Evolutionary conservation across 1,284 basidiomycete species (phyloP).

Genomic region (Malassezia psittaci): DNA sequence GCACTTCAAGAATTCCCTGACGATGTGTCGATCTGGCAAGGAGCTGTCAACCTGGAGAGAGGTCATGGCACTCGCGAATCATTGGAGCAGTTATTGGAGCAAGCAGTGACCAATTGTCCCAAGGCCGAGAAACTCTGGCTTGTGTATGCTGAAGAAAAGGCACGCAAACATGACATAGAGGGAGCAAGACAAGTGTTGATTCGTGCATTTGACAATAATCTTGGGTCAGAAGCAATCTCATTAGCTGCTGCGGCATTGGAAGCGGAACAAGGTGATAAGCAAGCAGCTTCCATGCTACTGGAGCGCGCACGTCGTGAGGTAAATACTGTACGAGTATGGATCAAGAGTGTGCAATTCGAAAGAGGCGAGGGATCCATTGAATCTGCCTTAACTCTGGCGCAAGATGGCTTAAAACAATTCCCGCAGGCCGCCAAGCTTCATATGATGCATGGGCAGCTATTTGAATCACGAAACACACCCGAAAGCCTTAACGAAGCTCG

Average conservation of each 20-base stretch:
- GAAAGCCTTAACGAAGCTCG: slow-evolving; percentile 16
- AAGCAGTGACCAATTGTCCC: slow-evolving; percentile 78
- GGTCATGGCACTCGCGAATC: slow-evolving; percentile 69
- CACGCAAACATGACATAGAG: slow-evolving; percentile 67
- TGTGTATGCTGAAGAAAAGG: slow-evolving; percentile 91
- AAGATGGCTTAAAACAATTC: slow-evolving; percentile 68
- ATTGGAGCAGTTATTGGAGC: slow-evolving; percentile 68
- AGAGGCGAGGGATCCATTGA: slow-evolving; percentile 68
- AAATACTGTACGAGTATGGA: slow-evolving; percentile 87
- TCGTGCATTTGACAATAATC: slow-evolving; percentile 83
- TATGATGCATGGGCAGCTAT: slow-evolving; percentile 90
- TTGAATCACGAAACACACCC: slow-evolving; percentile 31
- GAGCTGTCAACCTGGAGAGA: slow-evolving; percentile 84
- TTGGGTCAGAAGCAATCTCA: slow-evolving; percentile 94
- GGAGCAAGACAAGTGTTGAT: slow-evolving; percentile 77
- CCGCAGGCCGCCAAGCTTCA: slow-evolving; percentile 81
- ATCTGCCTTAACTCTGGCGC: slow-evolving; percentile 64
- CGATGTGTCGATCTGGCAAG: slow-evolving; percentile 69
- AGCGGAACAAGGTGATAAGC: slow-evolving; percentile 79
- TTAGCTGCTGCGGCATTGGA: slow-evolving; percentile 92
- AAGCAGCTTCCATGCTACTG: slow-evolving; percentile 72
- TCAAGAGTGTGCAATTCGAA: slow-evolving; percentile 93
- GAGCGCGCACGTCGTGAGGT: slow-evolving; percentile 79
- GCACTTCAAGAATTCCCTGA: slow-evolving; percentile 85
- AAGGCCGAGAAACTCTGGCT: slow-evolving; percentile 93